Evolutionary conservation across 2,329 filamentous ascomycete species (phyloP).

Genomic region (Alternaria angustiovoidea): DNA sequence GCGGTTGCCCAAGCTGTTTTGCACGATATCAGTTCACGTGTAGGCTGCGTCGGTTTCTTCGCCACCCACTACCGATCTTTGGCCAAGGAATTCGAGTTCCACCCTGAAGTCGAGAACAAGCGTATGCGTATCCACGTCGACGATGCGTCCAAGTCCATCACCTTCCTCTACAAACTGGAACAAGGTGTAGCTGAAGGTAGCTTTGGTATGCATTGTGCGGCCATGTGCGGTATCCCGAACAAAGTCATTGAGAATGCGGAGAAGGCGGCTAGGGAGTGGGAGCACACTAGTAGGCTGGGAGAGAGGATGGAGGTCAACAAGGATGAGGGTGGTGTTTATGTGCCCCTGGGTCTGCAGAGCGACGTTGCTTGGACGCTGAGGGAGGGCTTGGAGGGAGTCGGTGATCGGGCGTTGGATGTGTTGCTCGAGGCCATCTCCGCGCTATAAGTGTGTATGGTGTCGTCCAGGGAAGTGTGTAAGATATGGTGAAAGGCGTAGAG

Average conservation of each 20-base stretch:
- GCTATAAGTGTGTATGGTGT: constrained; percentile 48
- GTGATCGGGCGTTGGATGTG: constrained; percentile 63
- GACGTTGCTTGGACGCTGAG: constrained; percentile 82
- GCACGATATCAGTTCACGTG: constrained; percentile 93
- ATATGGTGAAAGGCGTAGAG: not conserved
- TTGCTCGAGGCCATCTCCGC: constrained; percentile 65
- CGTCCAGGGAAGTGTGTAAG: not conserved
- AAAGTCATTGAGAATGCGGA: constrained; percentile 88
- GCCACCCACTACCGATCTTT: constrained; percentile 97
- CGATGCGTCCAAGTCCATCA: constrained; percentile 82
- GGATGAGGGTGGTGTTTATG: constrained; percentile 75
- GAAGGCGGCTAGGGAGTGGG: constrained; percentile 88
- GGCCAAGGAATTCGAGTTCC: constrained; percentile 85
- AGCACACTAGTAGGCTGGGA: constrained; percentile 89
- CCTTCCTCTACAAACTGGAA: constrained; percentile 94
- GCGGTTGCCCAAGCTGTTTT: constrained; percentile 95
- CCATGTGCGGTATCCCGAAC: constrained; percentile 92
- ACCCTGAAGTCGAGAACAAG: constrained; percentile 85
- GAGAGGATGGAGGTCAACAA: constrained; percentile 81
- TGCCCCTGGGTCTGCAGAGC: constrained; percentile 86
- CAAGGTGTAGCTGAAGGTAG: constrained; percentile 93
- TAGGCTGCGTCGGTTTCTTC: constrained; percentile 95
- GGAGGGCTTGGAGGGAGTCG: constrained; percentile 57
- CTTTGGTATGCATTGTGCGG: constrained; percentile 98
- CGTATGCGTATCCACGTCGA: constrained; percentile 97